A percentile compares a stretch with the other conserved stretches of the same genome.
Evolutionary conservation across 495 filamentous ascomycete genomes (phyloP).

Genomic region (Talaromyces borbonicus): DNA sequence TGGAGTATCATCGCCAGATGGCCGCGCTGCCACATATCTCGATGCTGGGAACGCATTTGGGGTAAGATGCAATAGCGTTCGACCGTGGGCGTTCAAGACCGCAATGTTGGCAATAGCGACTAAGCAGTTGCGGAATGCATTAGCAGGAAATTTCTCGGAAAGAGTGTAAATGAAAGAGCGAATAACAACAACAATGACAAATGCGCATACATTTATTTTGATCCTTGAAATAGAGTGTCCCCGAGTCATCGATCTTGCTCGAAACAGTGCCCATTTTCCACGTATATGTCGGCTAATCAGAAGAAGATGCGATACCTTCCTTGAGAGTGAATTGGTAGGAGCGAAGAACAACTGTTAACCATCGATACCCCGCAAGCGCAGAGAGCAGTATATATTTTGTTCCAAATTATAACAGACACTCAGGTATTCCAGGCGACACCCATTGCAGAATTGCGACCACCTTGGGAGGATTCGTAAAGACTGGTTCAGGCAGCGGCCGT

Average conservation of each 20-base stretch:
- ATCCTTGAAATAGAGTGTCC: constrained; percentile 75
- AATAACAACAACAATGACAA: not conserved
- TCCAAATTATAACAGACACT: too few relatives aligned
- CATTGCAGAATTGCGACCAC: too few relatives aligned
- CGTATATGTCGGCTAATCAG: constrained; percentile 2
- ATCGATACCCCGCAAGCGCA: too few relatives aligned
- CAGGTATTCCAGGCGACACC: too few relatives aligned
- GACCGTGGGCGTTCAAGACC: constrained; percentile 66
- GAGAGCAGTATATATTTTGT: too few relatives aligned
- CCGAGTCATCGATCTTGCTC: constrained; percentile 82
- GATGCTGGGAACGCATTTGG: constrained; percentile 87
- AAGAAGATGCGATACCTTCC: too few relatives aligned
- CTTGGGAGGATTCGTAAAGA: too few relatives aligned
- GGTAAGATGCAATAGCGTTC: constrained; percentile 62
- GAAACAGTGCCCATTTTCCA: constrained; percentile 80
- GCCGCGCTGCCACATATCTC: constrained; percentile 65
- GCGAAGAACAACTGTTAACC: too few relatives aligned
- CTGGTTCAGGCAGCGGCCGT: too few relatives aligned
- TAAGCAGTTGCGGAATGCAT: constrained; percentile 25
- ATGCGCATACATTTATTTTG: constrained; percentile 71
- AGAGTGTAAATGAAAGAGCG: not conserved
- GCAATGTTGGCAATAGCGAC: constrained; percentile 77
- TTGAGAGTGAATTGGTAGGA: not conserved
- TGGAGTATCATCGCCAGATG: constrained; percentile 60
- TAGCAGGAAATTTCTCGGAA: too few relatives aligned